A percentile compares a stretch with the other conserved stretches of the same genome.
These are phyloP conservation scores for Isatis tinctoria DNA, from an alignment of 345 rosid genomes.

Conservation along the genomic window DNA sequence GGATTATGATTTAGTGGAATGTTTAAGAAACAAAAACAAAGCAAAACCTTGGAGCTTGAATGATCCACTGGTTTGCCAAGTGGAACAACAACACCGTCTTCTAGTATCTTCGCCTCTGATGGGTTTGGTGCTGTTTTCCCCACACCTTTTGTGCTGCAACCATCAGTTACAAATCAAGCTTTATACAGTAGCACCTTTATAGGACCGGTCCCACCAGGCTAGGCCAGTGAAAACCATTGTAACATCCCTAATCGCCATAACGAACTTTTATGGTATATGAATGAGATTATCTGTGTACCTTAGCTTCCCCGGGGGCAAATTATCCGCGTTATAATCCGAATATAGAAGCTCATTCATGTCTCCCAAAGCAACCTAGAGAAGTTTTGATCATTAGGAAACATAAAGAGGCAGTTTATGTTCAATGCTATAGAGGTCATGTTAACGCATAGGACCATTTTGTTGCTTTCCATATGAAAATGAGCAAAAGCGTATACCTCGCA, in stretches of 20 bases:
- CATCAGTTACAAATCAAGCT: constrained; percentile 2
- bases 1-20: background rate
- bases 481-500: constrained; percentile 57
- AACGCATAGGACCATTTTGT: background rate
- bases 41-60: constrained; percentile 28
- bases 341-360: constrained; percentile 68
- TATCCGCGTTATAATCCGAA: constrained; percentile 64
- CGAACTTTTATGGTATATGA: constrained; percentile 2
- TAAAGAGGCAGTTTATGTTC: constrained; percentile 2
- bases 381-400: constrained; percentile 3
- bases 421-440: background rate
- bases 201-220: background rate
- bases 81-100: constrained; percentile 69
- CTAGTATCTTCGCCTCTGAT: constrained; percentile 50
- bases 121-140: constrained; percentile 72
- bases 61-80: constrained; percentile 64
- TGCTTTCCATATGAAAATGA: background rate
- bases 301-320: constrained; percentile 71
- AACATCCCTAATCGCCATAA: background rate
- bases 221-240: background rate
- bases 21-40: background rate
- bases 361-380: constrained; percentile 79
- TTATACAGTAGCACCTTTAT: background rate
- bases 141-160: constrained; percentile 75
- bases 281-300: constrained; percentile 41